Percentiles rank a stretch among this genome's conserved stretches.
Conservation (phyloP, 345 rosid species). For the Rhizophora mangle region DNA sequence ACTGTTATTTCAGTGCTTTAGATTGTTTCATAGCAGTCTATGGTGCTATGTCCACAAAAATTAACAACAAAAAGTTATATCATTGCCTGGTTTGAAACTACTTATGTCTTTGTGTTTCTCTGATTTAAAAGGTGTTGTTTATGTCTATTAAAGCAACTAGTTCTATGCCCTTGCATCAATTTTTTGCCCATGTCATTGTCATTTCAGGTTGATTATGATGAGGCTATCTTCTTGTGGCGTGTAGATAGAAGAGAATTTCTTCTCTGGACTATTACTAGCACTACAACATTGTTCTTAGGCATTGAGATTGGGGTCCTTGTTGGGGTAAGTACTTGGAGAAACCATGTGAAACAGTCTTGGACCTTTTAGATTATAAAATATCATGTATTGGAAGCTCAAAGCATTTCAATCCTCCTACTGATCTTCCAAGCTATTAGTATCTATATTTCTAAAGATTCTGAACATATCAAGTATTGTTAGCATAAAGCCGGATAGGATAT, state of each 20-base stretch:
- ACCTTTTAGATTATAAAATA: not conserved
- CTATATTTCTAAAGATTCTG: not conserved
- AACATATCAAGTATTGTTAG: not conserved
- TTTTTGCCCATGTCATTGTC: constrained; percentile 2
- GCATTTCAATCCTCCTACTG: not conserved
- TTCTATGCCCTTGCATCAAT: not conserved
- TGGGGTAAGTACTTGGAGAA: constrained; percentile 59
- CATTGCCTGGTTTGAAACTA: not conserved
- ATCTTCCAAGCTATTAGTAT: not conserved
- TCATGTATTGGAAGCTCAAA: not conserved
- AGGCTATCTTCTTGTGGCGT: constrained; percentile 93
- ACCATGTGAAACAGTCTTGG: not conserved
- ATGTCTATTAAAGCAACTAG: not conserved
- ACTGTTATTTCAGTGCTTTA: not conserved
- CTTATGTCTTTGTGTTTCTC: not conserved
- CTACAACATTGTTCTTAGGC: constrained; percentile 82
- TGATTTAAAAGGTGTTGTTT: not conserved
- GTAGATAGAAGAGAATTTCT: constrained; percentile 95
- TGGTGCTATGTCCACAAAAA: not conserved
- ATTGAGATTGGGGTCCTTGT: constrained; percentile 97
- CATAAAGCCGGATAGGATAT: not conserved
- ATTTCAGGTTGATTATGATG: constrained; percentile 88
- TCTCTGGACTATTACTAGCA: constrained; percentile 83
- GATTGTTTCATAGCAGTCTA: not conserved
- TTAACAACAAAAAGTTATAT: not conserved